These are phyloP conservation scores for Apiospora rasikravindrae DNA, from an alignment of 2,329 filamentous ascomycete species.

Conservation along the genomic window DNA sequence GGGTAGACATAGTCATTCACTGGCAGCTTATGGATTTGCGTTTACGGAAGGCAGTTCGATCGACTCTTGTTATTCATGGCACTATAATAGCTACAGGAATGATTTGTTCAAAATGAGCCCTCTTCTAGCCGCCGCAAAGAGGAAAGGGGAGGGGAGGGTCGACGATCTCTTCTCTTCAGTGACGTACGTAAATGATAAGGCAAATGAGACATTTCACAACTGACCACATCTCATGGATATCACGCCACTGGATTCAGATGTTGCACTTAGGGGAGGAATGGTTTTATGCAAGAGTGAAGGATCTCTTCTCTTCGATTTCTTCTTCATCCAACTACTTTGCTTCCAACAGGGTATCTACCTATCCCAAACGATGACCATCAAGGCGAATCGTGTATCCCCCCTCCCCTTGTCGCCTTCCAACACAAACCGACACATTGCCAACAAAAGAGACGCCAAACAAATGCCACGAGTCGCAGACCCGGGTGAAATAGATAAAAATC, in stretches of 20 bases:
- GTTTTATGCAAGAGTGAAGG: not conserved
- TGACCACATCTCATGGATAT: not conserved
- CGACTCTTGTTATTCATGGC: constrained; percentile 21
- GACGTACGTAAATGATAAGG: not conserved
- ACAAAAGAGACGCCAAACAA: constrained; percentile 15
- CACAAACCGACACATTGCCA: constrained; percentile 20
- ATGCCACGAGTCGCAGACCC: constrained; percentile 30
- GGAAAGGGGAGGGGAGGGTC: not conserved
- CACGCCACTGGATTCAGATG: not conserved
- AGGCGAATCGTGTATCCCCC: constrained; percentile 25
- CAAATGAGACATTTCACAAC: not conserved
- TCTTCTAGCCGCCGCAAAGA: too few species aligned
- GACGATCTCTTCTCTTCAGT: not conserved
- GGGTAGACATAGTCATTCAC: constrained; percentile 28
- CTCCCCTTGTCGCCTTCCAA: constrained; percentile 13
- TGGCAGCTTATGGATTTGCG: constrained; percentile 25
- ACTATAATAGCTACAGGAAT: constrained; percentile 4
- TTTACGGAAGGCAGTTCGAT: constrained; percentile 21
- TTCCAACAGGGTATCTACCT: constrained; percentile 21
- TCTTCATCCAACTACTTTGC: not conserved
- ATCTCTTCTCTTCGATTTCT: constrained; percentile 12
- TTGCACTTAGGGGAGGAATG: not conserved
- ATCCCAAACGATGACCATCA: constrained; percentile 28
- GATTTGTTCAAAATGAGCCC: not conserved
- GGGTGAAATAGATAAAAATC: not conserved